phyloP scores from a whole-genome alignment of 345 rosid genomes.

The Linum lewisii region DNA sequence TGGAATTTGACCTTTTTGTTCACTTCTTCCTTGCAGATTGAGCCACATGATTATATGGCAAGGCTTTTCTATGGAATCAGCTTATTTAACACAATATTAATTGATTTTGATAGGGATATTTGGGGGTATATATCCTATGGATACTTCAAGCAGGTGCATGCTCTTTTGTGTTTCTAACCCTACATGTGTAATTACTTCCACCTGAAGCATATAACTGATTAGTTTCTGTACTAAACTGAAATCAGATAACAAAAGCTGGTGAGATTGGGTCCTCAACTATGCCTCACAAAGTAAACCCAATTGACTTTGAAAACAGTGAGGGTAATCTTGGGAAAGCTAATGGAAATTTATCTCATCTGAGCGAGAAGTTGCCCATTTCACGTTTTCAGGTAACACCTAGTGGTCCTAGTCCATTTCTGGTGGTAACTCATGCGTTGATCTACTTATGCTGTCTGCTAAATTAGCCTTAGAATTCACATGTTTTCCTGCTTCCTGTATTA shows the following conservation, averaged over 20 bases:
- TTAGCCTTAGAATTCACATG: constrained; percentile 6
- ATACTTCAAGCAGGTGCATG: constrained; percentile 75
- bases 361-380: constrained; percentile 79
- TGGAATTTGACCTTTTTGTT: neutral
- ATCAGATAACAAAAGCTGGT: constrained; percentile 81
- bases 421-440: neutral
- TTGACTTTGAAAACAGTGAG: constrained; percentile 91
- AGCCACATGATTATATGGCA: constrained; percentile 81
- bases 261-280: constrained; percentile 91
- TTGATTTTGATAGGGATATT: constrained; percentile 70
- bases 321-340: constrained; percentile 95
- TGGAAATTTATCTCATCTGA: constrained; percentile 52
- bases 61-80: constrained; percentile 48
- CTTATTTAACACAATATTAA: constrained; percentile 53
- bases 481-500: constrained; percentile 1
- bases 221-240: constrained; percentile 9
- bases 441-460: neutral
- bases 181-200: neutral
- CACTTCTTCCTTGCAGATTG: constrained; percentile 44
- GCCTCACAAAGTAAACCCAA: constrained; percentile 99
- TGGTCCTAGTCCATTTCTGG: neutral
- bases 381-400: constrained; percentile 78
- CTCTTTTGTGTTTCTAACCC: neutral
- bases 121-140: constrained; percentile 88
- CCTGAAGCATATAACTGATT: neutral